Percentiles rank a stretch among this genome's conserved stretches.
These are phyloP conservation scores for Rhizopus delemar DNA, from an alignment of 371 early-diverging fungal genomes.

Conservation along the genomic window DNA sequence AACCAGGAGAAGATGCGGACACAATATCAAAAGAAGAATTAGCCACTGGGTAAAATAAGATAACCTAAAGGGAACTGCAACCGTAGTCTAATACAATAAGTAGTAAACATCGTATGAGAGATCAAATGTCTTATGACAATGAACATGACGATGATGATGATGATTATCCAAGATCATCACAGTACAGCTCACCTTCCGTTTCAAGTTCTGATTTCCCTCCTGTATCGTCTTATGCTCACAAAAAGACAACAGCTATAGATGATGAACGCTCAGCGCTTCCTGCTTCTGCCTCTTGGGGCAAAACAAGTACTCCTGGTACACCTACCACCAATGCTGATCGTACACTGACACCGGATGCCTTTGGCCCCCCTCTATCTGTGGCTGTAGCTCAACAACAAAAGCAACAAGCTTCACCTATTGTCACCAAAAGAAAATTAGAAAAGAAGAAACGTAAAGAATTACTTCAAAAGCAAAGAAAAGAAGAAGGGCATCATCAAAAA, in stretches of 20 bases:
- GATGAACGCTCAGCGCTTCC: constrained; percentile 62
- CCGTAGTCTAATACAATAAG: no score
- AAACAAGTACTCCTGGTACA: constrained; percentile 52
- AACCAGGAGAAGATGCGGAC: constrained; percentile 90
- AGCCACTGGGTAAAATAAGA: constrained; percentile 53
- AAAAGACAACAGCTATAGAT: constrained; percentile 4
- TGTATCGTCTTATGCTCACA: constrained; percentile 12
- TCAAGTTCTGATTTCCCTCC: constrained; percentile 38
- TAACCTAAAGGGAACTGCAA: constrained; percentile 6
- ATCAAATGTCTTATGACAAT: constrained; percentile 48
- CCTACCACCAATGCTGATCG: constrained; percentile 47
- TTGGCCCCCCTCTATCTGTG: constrained; percentile 53
- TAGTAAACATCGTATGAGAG: constrained; percentile 64
- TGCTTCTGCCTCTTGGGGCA: constrained; percentile 68
- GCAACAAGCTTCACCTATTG: constrained; percentile 26
- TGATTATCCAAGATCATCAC: constrained; percentile 19
- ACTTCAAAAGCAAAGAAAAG: constrained; percentile 29
- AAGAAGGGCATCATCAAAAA: constrained; percentile 17
- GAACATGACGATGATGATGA: constrained; percentile 27
- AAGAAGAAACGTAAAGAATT: constrained; percentile 49
- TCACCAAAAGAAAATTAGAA: constrained; percentile 37
- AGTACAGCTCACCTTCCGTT: constrained; percentile 24
- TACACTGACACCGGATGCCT: constrained; percentile 46
- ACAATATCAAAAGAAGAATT: constrained; percentile 67
- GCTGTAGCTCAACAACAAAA: constrained; percentile 52